Percentiles rank a stretch among this genome's conserved stretches.
Evolutionary conservation across 106 monocot genomes (phyloP).

Genomic region (Cymbidium sinense): DNA sequence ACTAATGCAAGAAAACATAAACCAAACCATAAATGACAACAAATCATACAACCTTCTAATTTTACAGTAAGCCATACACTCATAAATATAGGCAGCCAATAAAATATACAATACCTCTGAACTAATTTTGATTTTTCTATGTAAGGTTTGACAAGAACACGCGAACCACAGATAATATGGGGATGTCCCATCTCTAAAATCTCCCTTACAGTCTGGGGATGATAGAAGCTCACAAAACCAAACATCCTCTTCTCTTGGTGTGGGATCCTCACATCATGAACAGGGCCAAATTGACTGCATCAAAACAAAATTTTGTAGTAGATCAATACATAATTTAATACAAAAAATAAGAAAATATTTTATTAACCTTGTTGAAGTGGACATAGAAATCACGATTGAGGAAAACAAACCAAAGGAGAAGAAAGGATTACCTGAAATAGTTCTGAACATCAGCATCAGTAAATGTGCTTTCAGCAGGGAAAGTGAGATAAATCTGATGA

Average conservation of each 20-base stretch:
- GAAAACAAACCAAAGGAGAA: neutral
- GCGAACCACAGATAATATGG: conserved; percentile 46
- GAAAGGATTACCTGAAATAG: conserved; percentile 53
- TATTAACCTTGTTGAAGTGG: too few species aligned
- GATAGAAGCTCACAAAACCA: conserved; percentile 65
- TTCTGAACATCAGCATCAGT: conserved; percentile 62
- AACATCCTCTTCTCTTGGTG: conserved; percentile 68
- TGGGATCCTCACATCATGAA: conserved; percentile 68
- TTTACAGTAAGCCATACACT: too few species aligned
- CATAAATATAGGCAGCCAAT: too few species aligned
- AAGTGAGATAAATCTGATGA: conserved; percentile 79
- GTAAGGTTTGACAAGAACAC: conserved; percentile 70
- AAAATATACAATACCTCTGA: conserved; percentile 6
- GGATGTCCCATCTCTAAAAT: conserved; percentile 45
- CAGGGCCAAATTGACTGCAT: conserved; percentile 57
- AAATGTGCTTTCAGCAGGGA: conserved; percentile 71
- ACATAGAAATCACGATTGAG: neutral
- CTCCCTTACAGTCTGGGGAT: conserved; percentile 43
- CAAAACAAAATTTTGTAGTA: neutral
- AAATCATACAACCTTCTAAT: too few species aligned
- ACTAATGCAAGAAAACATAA: neutral
- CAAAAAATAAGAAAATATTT: neutral
- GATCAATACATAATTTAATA: too few species aligned
- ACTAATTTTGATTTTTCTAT: conserved; percentile 49
- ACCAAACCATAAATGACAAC: neutral